Evolutionary conservation across 139 green algal species (phyloP), one percentile per base, ranked within the genome.

Genomic region (Auxenochlorella pyrenoidosa): DNA sequence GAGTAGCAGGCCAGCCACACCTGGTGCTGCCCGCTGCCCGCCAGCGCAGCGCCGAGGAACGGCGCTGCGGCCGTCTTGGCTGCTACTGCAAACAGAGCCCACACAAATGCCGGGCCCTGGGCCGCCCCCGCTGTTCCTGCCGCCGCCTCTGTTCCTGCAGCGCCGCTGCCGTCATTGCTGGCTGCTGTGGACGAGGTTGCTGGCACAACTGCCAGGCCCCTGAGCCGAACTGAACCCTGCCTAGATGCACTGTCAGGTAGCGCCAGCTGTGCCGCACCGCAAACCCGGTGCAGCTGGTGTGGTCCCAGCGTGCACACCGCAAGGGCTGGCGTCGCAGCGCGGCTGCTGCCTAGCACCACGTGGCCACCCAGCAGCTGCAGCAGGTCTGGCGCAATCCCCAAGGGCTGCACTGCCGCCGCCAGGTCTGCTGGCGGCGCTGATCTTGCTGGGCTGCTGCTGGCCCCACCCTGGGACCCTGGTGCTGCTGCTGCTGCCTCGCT

Each of bases 1-100:
- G 12, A 13, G 63, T 85, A 85, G 80, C 80, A 85, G 40, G 36
- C 58, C 40, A 85, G 80, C 80, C 80, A 85, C 30, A 77, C 38
- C 60, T 76, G 80, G 28, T 81, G 80, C 40, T 32, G 16, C 60
- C 32, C 41, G 59, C 59, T 59, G 80, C 80, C 43, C 4, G 40
- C 43, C 38, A 85, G 63, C 28, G 60, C 32, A n/a, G 80, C 80
- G 40, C 63, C 32, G 3, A 75, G 28, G 63, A 85, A 85, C 0
- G 60, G 80, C 0, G 80, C 60, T 0, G 63, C 40, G 0, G 60
- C 40, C 18, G 28, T 5, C 41, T 59, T 60, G 28, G 32, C 40
- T 12, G 59, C 63, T 2, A 16, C 80, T 10, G 41, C 30, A 3
- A 85, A 43, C 60, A 85, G 32, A 32, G 32, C 80, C 80, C 63